A percentile compares a stretch with the other conserved stretches of the same genome.
These are phyloP conservation scores for Neofusicoccum sp. DNA, from an alignment of 2,329 filamentous ascomycete species.

Conservation along the genomic window DNA sequence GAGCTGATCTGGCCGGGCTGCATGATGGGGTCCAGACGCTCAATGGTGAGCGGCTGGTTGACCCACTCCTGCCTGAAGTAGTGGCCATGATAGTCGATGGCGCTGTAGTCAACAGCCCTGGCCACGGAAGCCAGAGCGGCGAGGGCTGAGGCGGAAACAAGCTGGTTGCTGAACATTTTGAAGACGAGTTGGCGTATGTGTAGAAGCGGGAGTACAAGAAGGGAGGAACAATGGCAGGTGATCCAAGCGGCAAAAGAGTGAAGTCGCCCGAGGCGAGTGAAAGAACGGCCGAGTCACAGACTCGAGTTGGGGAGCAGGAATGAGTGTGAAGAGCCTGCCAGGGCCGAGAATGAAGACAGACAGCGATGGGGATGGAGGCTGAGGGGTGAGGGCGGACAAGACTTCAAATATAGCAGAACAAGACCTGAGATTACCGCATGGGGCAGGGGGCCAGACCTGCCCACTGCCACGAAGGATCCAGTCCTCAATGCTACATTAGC, in stretches of 20 bases:
- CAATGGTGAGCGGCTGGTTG: constrained; percentile 33
- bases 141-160: constrained; percentile 22
- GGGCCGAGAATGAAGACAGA: background rate
- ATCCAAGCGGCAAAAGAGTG: background rate
- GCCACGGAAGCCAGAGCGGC: constrained; percentile 28
- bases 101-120: constrained; percentile 26
- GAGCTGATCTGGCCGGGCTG: constrained; percentile 32
- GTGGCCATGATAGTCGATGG: constrained; percentile 36
- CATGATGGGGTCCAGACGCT: constrained; percentile 36
- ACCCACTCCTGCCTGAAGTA: constrained; percentile 40
- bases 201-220: constrained; percentile 4
- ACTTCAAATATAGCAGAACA: background rate
- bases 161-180: constrained; percentile 30
- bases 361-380: background rate
- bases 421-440: background rate
- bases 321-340: constrained; percentile 5
- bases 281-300: constrained; percentile 16
- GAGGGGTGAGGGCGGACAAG: background rate
- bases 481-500: constrained; percentile 9
- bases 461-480: background rate
- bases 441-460: background rate
- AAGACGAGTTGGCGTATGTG: constrained; percentile 9
- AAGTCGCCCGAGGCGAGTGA: background rate
- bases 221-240: background rate
- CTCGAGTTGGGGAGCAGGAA: constrained; percentile 1